These are phyloP conservation scores for Jaminaea rosea DNA, from an alignment of 1,284 basidiomycete species.

Conservation along the genomic window DNA sequence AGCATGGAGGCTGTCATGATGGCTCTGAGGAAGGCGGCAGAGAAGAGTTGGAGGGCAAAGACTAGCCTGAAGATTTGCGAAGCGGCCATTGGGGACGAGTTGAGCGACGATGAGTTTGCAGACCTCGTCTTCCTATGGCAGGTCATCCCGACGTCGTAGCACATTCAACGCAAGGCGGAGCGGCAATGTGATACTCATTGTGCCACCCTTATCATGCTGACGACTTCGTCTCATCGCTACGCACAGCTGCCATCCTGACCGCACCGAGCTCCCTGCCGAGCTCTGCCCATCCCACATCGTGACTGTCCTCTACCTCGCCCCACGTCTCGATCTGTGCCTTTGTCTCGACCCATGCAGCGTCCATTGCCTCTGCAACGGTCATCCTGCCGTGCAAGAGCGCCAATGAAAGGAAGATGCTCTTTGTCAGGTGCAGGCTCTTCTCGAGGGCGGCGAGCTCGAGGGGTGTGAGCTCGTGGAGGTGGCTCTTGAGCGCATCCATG, in stretches of 20 bases:
- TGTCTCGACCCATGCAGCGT: conserved; percentile 84
- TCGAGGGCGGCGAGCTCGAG: conserved; percentile 62
- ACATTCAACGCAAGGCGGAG: too few species aligned
- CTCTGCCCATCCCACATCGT: conserved; percentile 79
- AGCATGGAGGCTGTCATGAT: background rate
- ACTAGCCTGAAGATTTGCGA: background rate
- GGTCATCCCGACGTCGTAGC: too few species aligned
- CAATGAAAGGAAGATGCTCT: conserved; percentile 80
- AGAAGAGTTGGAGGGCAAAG: background rate
- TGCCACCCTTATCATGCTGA: background rate
- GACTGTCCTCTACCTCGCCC: conserved; percentile 92
- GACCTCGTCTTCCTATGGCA: too few species aligned
- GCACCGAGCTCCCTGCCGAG: conserved; percentile 68
- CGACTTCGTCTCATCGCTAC: background rate
- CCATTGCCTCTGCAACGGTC: conserved; percentile 72
- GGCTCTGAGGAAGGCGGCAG: background rate
- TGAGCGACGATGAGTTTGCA: conserved; percentile 1
- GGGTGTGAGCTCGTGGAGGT: conserved; percentile 13
- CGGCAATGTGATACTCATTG: too few species aligned
- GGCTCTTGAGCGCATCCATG: conserved; percentile 8
- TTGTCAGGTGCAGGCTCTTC: conserved; percentile 76
- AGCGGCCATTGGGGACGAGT: background rate
- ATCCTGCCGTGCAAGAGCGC: conserved; percentile 70
- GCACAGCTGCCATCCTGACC: conserved; percentile 8
- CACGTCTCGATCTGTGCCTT: conserved; percentile 87